These are phyloP conservation scores for Myxozyma monticola DNA, from an alignment of 805 yeast species.

Conservation along the genomic window DNA sequence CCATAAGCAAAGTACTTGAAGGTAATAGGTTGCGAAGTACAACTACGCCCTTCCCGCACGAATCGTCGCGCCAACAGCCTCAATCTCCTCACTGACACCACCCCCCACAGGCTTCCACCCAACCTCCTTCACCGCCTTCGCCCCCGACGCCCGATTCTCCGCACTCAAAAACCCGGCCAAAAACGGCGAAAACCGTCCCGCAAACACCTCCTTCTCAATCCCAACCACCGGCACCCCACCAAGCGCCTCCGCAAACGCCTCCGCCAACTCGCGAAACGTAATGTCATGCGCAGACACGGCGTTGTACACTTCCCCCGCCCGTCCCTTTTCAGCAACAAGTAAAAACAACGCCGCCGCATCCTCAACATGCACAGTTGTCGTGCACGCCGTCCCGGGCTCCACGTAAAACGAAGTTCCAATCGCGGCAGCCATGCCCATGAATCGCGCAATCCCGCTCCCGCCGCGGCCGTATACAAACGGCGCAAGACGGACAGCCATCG, in stretches of 20 bases:
- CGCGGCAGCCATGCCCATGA: conserved; percentile 35
- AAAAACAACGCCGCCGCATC: conserved; percentile 42
- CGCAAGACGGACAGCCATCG: conserved; percentile 9
- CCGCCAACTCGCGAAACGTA: conserved; percentile 35
- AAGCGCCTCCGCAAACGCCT: conserved; percentile 36
- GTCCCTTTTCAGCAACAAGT: conserved; percentile 36
- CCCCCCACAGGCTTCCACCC: conserved; percentile 7
- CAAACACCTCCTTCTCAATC: neutral
- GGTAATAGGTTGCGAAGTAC: too few species aligned
- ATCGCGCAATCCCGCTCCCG: conserved; percentile 11
- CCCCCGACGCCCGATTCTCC: conserved; percentile 9
- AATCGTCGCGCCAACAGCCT: too few species aligned
- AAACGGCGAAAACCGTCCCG: conserved; percentile 7
- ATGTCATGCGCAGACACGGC: conserved; percentile 36
- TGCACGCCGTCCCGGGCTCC: conserved; percentile 41
- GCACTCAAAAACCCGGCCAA: neutral
- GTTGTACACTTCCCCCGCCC: conserved; percentile 36
- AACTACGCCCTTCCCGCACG: too few species aligned
- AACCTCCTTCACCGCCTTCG: conserved; percentile 11
- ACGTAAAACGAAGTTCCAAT: conserved; percentile 40
- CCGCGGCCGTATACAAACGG: conserved; percentile 17
- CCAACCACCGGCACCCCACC: too few species aligned
- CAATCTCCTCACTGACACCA: too few species aligned
- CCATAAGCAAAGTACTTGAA: too few species aligned
- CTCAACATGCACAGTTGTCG: conserved; percentile 39